Base-by-base conservation (phyloP, 352 stramenopile genomes). In the Globisporangium paroecandrum region DNA sequence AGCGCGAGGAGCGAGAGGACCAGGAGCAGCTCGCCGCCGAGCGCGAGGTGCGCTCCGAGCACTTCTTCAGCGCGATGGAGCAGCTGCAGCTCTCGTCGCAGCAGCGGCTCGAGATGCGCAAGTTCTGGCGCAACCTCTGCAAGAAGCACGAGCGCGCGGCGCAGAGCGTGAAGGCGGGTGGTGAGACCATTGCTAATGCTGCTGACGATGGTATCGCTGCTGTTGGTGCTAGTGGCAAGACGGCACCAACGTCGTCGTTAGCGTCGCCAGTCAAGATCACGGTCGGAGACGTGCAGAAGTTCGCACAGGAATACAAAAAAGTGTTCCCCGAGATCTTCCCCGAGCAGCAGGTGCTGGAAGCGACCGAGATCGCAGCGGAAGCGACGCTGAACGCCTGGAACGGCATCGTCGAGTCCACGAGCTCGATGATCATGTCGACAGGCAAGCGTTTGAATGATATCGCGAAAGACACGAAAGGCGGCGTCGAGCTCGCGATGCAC, bases 381-480 rank as follows among this genome's bases (percentile, higher is more conserved):
- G 71, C 75, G 22, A 66, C 69, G 15, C 27, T 70, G 24, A 65
- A 65, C 9, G 68, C 75, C 22, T 91, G 81, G 86, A 83, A 83
- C 58, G 83, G 83, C 4, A 80, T 96, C 51, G 85, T 96, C 9
- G 82, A 77, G 25, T 90, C 82, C 22, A 94, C 86, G 2, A 93
- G 86, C 65, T 75, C 82, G 20, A 94, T 94, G 82, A 82, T 94
- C 41, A 36, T 85, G 47, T 94, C 86, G 12, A 94, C 86, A 10
- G 74, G 85, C 55, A 96, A 94, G 70, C 76, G 86, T 12, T 77
- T 96, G 59, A 90, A 94, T 49, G 83, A 89, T 61, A 90, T 96
- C 64, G 88, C 88, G 0, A 88, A 89, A 34, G 86, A 94, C 68
- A 96, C 88, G 3, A 94, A 91, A 51, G 86, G 85, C 25, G 88